Conservation (phyloP, 768 basidiomycete species). For the Tulasnella calospora region DNA sequence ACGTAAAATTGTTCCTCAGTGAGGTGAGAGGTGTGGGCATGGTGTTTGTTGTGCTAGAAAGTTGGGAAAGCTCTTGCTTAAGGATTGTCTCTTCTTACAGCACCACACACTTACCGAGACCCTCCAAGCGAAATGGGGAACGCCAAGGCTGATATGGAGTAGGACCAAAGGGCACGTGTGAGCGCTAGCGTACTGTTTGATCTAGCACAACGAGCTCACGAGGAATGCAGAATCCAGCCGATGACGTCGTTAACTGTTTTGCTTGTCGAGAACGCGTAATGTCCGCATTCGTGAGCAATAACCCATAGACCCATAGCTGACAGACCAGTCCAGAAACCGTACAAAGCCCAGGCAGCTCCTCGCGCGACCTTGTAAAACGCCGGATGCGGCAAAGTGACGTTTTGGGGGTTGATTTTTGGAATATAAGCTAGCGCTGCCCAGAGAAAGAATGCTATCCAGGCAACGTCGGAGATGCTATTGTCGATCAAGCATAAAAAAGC, state of each 20-base stretch:
- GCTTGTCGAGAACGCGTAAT: constrained; percentile 92
- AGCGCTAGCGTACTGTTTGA: neutral
- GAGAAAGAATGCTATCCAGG: constrained; percentile 36
- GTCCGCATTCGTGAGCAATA: constrained; percentile 90
- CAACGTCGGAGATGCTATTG: constrained; percentile 37
- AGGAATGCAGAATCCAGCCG: constrained; percentile 89
- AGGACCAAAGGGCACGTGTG: neutral
- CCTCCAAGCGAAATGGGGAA: constrained; percentile 96
- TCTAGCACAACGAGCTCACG: constrained; percentile 44
- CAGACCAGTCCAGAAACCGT: constrained; percentile 76
- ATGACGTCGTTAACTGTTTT: constrained; percentile 87
- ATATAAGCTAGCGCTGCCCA: constrained; percentile 39
- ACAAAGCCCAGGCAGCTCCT: constrained; percentile 70
- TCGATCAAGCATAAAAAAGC: neutral
- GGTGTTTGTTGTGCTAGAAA: constrained; percentile 76
- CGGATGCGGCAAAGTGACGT: constrained; percentile 31
- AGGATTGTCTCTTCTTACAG: neutral
- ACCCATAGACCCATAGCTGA: constrained; percentile 95
- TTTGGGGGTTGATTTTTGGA: constrained; percentile 34
- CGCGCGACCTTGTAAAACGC: constrained; percentile 57
- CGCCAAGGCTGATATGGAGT: constrained; percentile 59
- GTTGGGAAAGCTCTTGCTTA: neutral
- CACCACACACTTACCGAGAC: constrained; percentile 47
- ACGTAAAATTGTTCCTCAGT: constrained; percentile 95
- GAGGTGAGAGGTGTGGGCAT: constrained; percentile 90